Percentiles rank a stretch among this genome's conserved stretches.
Conservation (phyloP, 2,329 filamentous ascomycete species). For the Colletotrichum sp. region DNA sequence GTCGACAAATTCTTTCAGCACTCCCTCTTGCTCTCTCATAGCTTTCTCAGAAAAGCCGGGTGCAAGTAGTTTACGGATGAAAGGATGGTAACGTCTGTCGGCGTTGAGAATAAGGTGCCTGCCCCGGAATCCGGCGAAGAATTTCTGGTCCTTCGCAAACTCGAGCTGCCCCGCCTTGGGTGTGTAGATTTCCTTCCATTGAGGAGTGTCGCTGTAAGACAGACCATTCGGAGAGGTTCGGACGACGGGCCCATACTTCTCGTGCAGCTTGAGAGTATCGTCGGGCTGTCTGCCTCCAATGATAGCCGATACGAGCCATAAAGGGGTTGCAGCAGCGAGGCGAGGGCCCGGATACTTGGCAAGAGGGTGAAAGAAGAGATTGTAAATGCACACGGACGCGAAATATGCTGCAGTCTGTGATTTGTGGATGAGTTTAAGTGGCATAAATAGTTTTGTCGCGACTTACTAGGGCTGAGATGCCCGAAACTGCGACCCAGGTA, state of each 20-base stretch:
- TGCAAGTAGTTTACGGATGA: slow-evolving; percentile 4
- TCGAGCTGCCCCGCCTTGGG: slow-evolving; percentile 13
- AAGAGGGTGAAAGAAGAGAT: slow-evolving; percentile 37
- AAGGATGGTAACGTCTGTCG: not conserved
- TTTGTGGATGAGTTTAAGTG: not conserved
- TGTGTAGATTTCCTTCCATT: slow-evolving; percentile 46
- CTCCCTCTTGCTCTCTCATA: slow-evolving; percentile 24
- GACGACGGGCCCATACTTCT: slow-evolving; percentile 47
- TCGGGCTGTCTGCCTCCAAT: slow-evolving; percentile 22
- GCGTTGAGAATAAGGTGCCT: slow-evolving; percentile 20
- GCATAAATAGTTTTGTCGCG: not conserved
- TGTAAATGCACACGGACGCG: slow-evolving; percentile 24
- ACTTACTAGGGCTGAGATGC: not conserved
- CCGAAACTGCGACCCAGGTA: not conserved
- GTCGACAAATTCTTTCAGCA: slow-evolving; percentile 40
- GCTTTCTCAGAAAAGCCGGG: slow-evolving; percentile 26
- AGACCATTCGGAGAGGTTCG: slow-evolving; percentile 50
- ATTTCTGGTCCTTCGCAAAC: slow-evolving; percentile 3
- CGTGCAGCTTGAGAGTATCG: slow-evolving; percentile 35
- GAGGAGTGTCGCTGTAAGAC: slow-evolving; percentile 39
- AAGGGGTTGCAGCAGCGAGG: not conserved
- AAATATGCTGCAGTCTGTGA: not conserved
- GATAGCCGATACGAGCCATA: not conserved
- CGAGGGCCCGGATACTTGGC: slow-evolving; percentile 30
- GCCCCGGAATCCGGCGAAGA: not conserved